Conservation (phyloP, 192 early-diverging fungal species). For the Linderina pennispora region DNA sequence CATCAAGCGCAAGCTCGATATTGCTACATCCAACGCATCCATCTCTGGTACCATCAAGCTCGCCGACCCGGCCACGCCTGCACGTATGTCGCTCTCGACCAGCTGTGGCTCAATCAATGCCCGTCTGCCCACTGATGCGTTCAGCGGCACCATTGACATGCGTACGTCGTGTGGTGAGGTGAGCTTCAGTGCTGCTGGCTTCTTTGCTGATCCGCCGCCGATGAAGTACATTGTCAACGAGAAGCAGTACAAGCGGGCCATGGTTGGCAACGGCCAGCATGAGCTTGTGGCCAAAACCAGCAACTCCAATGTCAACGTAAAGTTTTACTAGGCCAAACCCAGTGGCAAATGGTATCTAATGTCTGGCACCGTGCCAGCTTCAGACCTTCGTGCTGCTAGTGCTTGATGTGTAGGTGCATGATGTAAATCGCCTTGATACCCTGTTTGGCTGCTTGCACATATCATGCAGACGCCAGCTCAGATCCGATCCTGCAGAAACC, state of each 20-base stretch:
- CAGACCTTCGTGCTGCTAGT: no score
- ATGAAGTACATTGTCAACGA: constrained; percentile 12
- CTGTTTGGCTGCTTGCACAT: no score
- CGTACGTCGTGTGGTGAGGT: constrained; percentile 8
- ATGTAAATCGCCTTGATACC: no score
- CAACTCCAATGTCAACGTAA: constrained; percentile 11
- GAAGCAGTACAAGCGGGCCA: constrained; percentile 12
- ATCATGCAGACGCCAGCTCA: no score
- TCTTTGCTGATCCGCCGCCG: background rate
- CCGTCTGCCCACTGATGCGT: constrained; percentile 6
- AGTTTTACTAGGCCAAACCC: constrained; percentile 1
- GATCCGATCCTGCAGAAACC: no score
- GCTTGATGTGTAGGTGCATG: no score
- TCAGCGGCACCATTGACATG: constrained; percentile 14
- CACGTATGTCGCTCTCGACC: constrained; percentile 5
- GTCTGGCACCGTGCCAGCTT: no score
- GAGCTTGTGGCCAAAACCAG: constrained; percentile 17
- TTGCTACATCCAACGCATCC: constrained; percentile 11
- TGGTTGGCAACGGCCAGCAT: constrained; percentile 6
- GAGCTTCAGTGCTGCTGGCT: background rate
- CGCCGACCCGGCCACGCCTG: background rate
- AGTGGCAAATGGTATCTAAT: no score
- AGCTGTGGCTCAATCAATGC: constrained; percentile 13
- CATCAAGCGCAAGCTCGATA: constrained; percentile 6
- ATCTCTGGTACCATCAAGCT: constrained; percentile 6